Evolutionary conservation across 306 rosid species (phyloP).

Genomic region (Leucaena leucocephala): DNA sequence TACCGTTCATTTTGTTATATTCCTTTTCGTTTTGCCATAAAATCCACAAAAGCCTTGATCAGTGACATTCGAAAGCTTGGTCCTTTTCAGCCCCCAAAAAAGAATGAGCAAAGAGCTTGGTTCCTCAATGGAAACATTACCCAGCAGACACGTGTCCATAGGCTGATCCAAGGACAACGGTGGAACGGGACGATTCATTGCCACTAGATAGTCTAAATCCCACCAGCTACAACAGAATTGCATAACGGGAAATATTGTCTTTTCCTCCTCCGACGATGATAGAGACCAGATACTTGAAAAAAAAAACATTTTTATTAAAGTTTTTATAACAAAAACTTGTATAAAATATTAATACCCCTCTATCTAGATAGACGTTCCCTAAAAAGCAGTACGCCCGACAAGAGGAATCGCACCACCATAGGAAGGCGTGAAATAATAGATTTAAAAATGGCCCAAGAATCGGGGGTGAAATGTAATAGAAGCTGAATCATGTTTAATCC

Average conservation of each 20-base stretch:
- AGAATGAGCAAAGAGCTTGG: not conserved
- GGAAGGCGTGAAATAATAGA: not conserved
- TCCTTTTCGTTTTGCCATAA: not conserved
- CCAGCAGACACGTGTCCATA: not conserved
- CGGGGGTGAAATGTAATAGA: not conserved
- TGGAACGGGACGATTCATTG: too few species aligned
- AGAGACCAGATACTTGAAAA: not conserved
- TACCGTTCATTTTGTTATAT: not conserved
- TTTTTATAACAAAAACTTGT: not conserved
- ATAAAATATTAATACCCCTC: not conserved
- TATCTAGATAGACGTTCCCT: not conserved
- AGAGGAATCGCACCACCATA: not conserved
- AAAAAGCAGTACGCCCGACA: not conserved
- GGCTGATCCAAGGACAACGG: not conserved
- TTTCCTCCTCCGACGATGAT: not conserved
- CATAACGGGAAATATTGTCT: too few species aligned
- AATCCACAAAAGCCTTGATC: not conserved
- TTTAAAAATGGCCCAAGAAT: not conserved
- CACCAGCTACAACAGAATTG: too few species aligned
- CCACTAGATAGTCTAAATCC: too few species aligned
- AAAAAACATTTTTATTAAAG: not conserved
- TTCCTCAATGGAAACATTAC: not conserved
- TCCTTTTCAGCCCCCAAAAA: not conserved
- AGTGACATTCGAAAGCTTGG: not conserved
- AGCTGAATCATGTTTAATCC: slow-evolving; percentile 20